Percentiles rank a stretch among this genome's conserved stretches.
phyloP scores from a whole-genome alignment of 805 yeast genomes.

The Dipodascus geniculatus region DNA sequence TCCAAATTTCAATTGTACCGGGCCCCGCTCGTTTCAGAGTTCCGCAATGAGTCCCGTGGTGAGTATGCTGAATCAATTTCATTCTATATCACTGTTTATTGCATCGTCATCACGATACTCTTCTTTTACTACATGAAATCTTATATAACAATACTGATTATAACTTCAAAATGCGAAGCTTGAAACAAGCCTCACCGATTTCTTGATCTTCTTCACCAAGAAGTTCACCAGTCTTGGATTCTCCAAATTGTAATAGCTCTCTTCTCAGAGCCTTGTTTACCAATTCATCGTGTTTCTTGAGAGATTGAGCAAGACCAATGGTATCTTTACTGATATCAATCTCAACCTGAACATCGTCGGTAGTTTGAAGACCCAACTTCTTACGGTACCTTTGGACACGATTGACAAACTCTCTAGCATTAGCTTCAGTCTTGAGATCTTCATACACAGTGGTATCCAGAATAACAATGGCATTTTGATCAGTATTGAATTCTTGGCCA shows the following conservation, averaged over 20 bases:
- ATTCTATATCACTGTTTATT: background rate
- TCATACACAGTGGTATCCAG: slow-evolving; percentile 81
- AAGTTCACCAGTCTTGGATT: slow-evolving; percentile 34
- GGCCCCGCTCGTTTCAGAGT: no score
- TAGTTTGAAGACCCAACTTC: slow-evolving; percentile 87
- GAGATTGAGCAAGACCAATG: slow-evolving; percentile 43
- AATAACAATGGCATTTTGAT: slow-evolving; percentile 78
- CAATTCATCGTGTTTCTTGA: slow-evolving; percentile 53
- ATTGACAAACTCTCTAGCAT: slow-evolving; percentile 92
- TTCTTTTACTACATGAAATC: no score
- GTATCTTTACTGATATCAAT: slow-evolving; percentile 51
- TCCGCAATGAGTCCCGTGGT: background rate
- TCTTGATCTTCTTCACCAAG: slow-evolving; percentile 84
- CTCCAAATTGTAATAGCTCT: slow-evolving; percentile 39
- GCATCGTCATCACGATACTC: no score
- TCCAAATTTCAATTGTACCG: background rate
- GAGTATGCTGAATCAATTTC: background rate
- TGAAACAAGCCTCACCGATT: slow-evolving; percentile 65
- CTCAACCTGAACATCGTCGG: slow-evolving; percentile 89
- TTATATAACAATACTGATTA: slow-evolving; percentile 1
- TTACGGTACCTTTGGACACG: slow-evolving; percentile 96
- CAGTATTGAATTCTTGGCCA: slow-evolving; percentile 82
- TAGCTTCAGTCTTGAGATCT: slow-evolving; percentile 84
- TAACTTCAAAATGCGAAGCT: slow-evolving; percentile 63
- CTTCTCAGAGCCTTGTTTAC: slow-evolving; percentile 67